Percentiles rank a stretch among this genome's conserved stretches.
Conservation (phyloP, 176 grass and related monocot species). For the Saccharum spontaneum region DNA sequence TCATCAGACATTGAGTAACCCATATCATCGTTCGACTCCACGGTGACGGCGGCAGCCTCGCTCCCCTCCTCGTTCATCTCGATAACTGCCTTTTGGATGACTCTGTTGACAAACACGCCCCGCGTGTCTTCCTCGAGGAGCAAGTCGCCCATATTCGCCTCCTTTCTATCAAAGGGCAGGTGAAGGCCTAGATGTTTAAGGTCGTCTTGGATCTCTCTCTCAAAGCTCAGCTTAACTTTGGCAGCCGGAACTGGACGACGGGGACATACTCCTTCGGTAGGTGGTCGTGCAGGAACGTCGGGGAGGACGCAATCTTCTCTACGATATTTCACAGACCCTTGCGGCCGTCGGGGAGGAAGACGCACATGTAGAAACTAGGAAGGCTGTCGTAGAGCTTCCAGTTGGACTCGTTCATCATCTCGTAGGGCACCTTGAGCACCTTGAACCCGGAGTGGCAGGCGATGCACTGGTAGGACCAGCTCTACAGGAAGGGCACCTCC, state of each 20-base stretch:
- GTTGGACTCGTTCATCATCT: too few relatives aligned
- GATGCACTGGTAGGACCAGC: too few relatives aligned
- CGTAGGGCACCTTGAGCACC: too few relatives aligned
- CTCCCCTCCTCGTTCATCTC: too few relatives aligned
- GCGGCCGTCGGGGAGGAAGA: slow-evolving; percentile 38
- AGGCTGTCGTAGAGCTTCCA: too few relatives aligned
- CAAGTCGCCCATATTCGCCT: neutral
- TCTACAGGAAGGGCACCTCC: too few relatives aligned
- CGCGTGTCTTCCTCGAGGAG: neutral
- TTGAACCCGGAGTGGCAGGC: too few relatives aligned
- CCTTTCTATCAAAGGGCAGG: neutral
- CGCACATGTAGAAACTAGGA: neutral
- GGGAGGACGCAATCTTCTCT: neutral
- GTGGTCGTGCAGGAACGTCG: slow-evolving; percentile 20
- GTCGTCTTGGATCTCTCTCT: neutral
- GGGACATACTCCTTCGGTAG: neutral
- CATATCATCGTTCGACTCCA: too few relatives aligned
- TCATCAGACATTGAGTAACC: too few relatives aligned
- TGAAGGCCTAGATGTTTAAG: neutral
- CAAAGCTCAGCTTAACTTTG: slow-evolving; percentile 39
- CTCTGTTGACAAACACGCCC: too few relatives aligned
- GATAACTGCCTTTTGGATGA: too few relatives aligned
- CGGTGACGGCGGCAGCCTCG: too few relatives aligned
- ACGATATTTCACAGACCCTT: neutral
- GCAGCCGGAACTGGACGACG: slow-evolving; percentile 28